Conservation (phyloP, 768 basidiomycete species). For the Russula brevipes region DNA sequence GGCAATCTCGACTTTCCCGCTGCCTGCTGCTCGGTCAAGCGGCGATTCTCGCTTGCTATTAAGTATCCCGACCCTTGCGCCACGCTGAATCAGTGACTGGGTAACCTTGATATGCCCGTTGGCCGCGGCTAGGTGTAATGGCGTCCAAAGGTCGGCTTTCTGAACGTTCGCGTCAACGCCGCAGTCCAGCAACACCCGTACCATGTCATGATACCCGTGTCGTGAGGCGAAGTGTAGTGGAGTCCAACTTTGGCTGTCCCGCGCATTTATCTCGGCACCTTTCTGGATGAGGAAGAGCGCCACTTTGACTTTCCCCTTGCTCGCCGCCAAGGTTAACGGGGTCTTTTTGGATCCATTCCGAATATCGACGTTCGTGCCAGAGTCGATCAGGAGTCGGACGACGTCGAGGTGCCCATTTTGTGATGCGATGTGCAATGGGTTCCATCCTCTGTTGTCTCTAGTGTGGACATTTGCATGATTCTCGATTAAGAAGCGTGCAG, state of each 20-base stretch:
- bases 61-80: background rate
- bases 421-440: background rate
- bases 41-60: background rate
- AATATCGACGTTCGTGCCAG: background rate
- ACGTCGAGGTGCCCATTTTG: background rate
- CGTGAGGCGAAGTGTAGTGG: background rate
- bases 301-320: background rate
- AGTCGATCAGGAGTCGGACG: background rate
- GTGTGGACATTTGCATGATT: background rate
- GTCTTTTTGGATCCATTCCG: background rate
- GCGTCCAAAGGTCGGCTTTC: background rate
- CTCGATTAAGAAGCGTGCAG: background rate
- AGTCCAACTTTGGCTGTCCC: background rate
- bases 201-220: background rate
- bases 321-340: constrained; percentile 48
- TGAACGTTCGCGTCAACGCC: background rate
- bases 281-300: background rate
- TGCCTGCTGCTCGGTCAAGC: background rate
- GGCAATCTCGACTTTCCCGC: background rate
- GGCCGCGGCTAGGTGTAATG: background rate
- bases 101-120: background rate
- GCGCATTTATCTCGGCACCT: background rate
- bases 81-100: background rate
- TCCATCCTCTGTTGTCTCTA: background rate
- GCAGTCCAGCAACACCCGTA: background rate